phyloP scores from a whole-genome alignment of 441 rosid genomes.

The Populus hybrid region DNA sequence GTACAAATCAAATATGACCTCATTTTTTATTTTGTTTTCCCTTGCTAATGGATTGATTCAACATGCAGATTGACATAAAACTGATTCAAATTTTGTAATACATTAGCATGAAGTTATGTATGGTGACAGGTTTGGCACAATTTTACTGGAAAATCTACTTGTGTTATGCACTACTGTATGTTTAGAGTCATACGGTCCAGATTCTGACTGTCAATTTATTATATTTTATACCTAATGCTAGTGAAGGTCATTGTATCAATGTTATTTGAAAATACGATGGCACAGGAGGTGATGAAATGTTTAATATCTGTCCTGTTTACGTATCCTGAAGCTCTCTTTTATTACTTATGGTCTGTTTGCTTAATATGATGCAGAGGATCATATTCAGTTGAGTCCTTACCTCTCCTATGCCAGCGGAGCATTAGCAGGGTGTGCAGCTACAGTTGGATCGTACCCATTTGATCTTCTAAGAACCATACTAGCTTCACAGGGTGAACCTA shows the following conservation, averaged over 20 bases:
- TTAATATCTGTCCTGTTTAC: background rate
- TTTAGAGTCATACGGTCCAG: background rate
- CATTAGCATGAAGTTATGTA: background rate
- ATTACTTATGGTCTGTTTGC: background rate
- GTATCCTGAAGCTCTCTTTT: background rate
- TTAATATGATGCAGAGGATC: conserved; percentile 67
- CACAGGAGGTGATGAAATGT: background rate
- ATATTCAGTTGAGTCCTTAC: conserved; percentile 76
- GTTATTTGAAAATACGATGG: background rate
- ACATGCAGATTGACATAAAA: background rate
- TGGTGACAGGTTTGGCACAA: background rate
- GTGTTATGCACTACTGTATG: background rate
- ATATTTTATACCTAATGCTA: background rate
- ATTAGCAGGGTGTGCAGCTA: conserved; percentile 93
- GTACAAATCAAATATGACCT: background rate
- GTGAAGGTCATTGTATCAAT: background rate
- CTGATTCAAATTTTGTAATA: background rate
- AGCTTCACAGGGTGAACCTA: conserved; percentile 98
- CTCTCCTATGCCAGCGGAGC: conserved; percentile 87
- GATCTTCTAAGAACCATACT: conserved; percentile 89
- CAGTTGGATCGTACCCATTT: conserved; percentile 94
- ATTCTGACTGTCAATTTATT: background rate
- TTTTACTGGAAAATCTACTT: background rate
- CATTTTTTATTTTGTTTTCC: background rate
- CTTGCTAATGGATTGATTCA: background rate